Conservation (phyloP, 306 rosid genomes). For the Ormosia semicastrata region DNA sequence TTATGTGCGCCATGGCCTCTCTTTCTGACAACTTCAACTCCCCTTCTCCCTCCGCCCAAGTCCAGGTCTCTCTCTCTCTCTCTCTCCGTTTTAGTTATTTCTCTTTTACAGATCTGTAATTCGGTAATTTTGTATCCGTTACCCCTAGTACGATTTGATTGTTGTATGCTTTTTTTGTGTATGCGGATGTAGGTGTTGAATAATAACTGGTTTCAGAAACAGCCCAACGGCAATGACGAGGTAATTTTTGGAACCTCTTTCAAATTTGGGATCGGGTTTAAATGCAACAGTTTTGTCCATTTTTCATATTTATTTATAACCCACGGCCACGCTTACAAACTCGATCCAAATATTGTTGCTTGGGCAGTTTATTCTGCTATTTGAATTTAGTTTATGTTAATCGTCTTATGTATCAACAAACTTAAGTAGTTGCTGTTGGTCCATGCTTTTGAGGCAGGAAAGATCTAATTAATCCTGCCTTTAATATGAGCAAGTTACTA, state of each 20-base stretch:
- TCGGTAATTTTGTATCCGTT: neutral
- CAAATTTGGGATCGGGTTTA: slow-evolving; percentile 3
- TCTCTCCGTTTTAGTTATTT: neutral
- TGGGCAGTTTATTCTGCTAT: neutral
- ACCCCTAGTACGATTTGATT: neutral
- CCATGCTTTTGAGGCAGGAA: neutral
- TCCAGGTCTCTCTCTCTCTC: slow-evolving; percentile 53
- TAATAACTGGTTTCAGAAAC: slow-evolving; percentile 89
- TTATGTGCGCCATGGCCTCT: slow-evolving; percentile 80
- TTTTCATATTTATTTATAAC: neutral
- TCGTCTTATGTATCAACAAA: neutral
- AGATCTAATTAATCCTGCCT: neutral
- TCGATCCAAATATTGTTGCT: neutral
- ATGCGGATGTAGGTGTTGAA: slow-evolving; percentile 55
- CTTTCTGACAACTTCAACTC: slow-evolving; percentile 66
- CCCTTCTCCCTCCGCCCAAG: slow-evolving; percentile 68
- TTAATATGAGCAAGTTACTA: neutral
- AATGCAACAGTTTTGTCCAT: neutral
- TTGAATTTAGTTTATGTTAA: neutral
- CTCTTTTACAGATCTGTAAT: slow-evolving; percentile 30
- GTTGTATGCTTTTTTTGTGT: neutral
- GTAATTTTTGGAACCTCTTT: slow-evolving; percentile 27
- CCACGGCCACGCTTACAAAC: neutral
- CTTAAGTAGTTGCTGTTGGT: neutral
- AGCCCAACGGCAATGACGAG: slow-evolving; percentile 89